phyloP scores from a whole-genome alignment of 345 rosid genomes.

The Sonneratia alba region DNA sequence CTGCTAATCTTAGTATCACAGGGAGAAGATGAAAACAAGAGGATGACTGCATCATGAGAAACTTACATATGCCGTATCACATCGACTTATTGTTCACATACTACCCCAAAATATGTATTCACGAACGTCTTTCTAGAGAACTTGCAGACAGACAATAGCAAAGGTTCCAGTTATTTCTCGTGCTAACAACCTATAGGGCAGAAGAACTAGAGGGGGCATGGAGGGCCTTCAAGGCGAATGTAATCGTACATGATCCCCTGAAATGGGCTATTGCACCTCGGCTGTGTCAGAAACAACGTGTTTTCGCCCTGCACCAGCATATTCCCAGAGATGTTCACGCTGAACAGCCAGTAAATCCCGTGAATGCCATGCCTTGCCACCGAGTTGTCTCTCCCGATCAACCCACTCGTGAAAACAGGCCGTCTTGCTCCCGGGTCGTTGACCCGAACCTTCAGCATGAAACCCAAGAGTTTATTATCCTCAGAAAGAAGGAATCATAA shows the following conservation, averaged over 20 bases:
- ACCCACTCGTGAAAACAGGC: conserved; percentile 71
- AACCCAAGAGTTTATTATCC: background rate
- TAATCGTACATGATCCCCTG: conserved; percentile 87
- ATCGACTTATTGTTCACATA: background rate
- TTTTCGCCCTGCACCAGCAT: conserved; percentile 58
- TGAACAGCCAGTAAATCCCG: conserved; percentile 61
- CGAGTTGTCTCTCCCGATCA: conserved; percentile 82
- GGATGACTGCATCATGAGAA: too few species aligned
- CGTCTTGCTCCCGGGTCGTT: conserved; percentile 47
- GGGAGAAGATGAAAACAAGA: too few species aligned
- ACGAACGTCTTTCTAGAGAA: background rate
- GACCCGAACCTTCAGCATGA: conserved; percentile 43
- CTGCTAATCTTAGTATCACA: too few species aligned
- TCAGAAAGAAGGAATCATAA: background rate
- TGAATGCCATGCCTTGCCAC: conserved; percentile 89
- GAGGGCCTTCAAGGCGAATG: conserved; percentile 71
- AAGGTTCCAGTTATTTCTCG: background rate
- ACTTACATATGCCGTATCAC: background rate
- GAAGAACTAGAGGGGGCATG: conserved; percentile 10
- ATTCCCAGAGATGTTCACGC: conserved; percentile 43
- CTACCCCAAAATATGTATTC: background rate
- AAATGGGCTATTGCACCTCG: conserved; percentile 50
- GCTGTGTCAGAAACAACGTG: conserved; percentile 65
- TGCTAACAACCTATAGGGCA: background rate
- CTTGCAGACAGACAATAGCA: background rate